Conservation (phyloP, 202 grass and related monocot species). For the Musa balbisiana region DNA sequence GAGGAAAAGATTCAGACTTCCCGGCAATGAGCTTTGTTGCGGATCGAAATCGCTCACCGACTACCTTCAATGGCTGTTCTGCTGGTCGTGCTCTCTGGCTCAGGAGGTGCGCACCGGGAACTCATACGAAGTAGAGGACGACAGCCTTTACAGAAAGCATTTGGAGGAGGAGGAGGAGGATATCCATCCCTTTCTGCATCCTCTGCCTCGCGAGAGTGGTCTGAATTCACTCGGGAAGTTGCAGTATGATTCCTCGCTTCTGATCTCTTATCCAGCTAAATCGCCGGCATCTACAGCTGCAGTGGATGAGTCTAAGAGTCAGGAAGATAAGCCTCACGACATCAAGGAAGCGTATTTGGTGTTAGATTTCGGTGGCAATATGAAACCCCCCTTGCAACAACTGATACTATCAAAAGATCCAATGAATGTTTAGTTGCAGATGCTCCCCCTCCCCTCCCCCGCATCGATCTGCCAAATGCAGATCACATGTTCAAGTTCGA, state of each 20-base stretch:
- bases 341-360: not conserved
- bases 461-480: not conserved
- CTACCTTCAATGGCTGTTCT: conserved; percentile 68
- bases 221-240: not conserved
- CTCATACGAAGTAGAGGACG: conserved; percentile 68
- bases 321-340: not conserved
- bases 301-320: not conserved
- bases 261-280: not conserved
- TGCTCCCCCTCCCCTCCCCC: not conserved
- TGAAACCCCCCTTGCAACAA: not conserved
- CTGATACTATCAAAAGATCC: not conserved
- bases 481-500: not conserved
- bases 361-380: not conserved
- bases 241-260: not conserved
- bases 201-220: conserved; percentile 49
- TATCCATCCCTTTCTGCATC: conserved; percentile 64
- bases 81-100: conserved; percentile 68
- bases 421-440: not conserved
- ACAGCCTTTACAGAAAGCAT: conserved; percentile 30
- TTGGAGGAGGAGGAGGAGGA: conserved; percentile 38
- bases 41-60: conserved; percentile 45
- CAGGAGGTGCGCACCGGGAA: conserved; percentile 78
- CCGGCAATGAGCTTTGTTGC: conserved; percentile 32
- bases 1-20: conserved; percentile 47
- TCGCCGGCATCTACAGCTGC: not conserved